Evolutionary conservation across 768 basidiomycete species (phyloP).

Genomic region (Leccinum rimulosum): DNA sequence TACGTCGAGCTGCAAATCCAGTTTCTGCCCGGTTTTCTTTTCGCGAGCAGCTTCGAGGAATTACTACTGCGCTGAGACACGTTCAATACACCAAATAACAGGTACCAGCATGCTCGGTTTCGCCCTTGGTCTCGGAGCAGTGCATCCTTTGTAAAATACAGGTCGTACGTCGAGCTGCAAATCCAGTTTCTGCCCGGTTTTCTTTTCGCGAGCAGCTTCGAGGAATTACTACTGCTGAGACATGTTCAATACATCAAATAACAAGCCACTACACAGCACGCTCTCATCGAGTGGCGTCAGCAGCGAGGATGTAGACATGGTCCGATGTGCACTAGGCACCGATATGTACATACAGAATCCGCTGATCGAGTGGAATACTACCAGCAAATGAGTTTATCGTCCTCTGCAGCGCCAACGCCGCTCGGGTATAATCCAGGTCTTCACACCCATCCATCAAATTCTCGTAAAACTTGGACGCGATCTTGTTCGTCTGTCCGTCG

Average conservation of each 20-base stretch:
- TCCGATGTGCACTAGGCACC: background rate
- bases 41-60: background rate
- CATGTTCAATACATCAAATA: conserved; percentile 68
- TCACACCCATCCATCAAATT: too few species aligned
- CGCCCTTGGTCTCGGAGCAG: too few species aligned
- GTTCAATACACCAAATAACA: too few species aligned
- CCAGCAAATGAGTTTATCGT: background rate
- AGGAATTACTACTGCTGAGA: conserved; percentile 43
- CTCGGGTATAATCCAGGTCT: background rate
- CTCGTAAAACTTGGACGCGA: too few species aligned
- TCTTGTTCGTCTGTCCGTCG: too few species aligned
- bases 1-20: background rate
- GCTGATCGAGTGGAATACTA: background rate
- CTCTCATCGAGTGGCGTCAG: too few species aligned
- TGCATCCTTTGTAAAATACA: background rate
- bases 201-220: background rate
- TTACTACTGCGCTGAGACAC: conserved; percentile 45
- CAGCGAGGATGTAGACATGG: too few species aligned
- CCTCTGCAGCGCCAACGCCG: background rate
- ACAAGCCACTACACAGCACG: conserved; percentile 24
- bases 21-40: background rate
- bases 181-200: too few species aligned
- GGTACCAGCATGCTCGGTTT: too few species aligned
- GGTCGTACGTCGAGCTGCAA: too few species aligned
- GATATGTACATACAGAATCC: background rate